phyloP scores from a whole-genome alignment of 768 basidiomycete genomes.

The Bullera alba region DNA sequence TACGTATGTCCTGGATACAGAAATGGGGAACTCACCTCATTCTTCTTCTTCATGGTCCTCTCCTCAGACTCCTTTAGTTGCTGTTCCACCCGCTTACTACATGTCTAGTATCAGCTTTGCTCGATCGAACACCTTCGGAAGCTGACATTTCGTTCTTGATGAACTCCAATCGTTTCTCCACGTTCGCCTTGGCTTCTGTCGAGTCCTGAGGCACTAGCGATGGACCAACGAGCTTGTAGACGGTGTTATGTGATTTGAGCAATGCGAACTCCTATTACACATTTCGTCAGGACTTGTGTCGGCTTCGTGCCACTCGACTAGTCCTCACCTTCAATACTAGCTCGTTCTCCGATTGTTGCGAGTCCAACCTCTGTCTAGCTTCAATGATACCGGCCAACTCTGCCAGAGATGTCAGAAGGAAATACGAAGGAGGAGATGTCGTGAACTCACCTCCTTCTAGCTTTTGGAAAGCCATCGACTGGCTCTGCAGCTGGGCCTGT shows the following conservation, averaged over 20 bases:
- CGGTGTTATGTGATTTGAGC: conserved; percentile 65
- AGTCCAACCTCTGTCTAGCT: conserved; percentile 76
- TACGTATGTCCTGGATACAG: neutral
- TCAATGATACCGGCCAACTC: conserved; percentile 70
- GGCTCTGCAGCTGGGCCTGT: conserved; percentile 54
- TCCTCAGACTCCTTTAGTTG: conserved; percentile 72
- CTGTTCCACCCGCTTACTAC: conserved; percentile 67
- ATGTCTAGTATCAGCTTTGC: neutral
- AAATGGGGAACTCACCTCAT: conserved; percentile 56
- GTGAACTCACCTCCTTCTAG: conserved; percentile 53
- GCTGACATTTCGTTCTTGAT: conserved; percentile 80
- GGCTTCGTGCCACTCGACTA: neutral
- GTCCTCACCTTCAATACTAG: conserved; percentile 70
- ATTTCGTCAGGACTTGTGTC: neutral
- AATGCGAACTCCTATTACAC: conserved; percentile 68
- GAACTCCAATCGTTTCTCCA: conserved; percentile 82
- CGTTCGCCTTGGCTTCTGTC: conserved; percentile 74
- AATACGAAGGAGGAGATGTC: neutral
- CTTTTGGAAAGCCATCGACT: conserved; percentile 70
- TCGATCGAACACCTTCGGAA: neutral
- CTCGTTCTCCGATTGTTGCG: conserved; percentile 86
- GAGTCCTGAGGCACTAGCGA: conserved; percentile 85
- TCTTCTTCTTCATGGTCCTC: conserved; percentile 72
- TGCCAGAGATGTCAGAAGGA: conserved; percentile 9
- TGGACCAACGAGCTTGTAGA: conserved; percentile 88